A percentile compares a stretch with the other conserved stretches of the same genome.
Conservation (phyloP, 176 grass and related monocot genomes). For the Dactylis glomerata region DNA sequence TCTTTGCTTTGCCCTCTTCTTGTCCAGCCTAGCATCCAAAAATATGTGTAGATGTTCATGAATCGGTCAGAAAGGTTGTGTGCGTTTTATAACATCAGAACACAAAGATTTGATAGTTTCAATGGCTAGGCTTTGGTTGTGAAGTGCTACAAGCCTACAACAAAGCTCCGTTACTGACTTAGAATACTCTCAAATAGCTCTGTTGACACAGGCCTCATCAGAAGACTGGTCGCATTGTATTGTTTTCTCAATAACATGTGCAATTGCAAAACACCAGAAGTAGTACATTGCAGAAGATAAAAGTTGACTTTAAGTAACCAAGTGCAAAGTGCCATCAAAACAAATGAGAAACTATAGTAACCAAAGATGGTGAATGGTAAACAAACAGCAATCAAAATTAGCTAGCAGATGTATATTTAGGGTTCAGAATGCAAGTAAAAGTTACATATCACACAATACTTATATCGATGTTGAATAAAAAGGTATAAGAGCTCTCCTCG, state of each 20-base stretch:
- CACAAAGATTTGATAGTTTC: neutral
- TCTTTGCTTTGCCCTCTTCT: conserved; percentile 67
- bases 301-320: neutral
- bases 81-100: neutral
- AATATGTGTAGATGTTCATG: neutral
- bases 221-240: neutral
- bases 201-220: neutral
- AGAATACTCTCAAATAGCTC: neutral
- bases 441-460: neutral
- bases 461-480: neutral
- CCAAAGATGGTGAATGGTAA: neutral
- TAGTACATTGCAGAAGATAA: neutral
- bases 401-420: neutral
- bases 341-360: neutral
- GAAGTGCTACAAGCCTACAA: neutral
- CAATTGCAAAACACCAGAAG: neutral
- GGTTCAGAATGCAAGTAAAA: neutral
- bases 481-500: neutral
- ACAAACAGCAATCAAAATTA: neutral
- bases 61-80: neutral
- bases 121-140: neutral
- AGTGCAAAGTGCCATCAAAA: neutral
- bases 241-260: neutral
- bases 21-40: conserved; percentile 76
- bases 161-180: neutral